Percentiles rank a stretch among this genome's conserved stretches.
These are phyloP conservation scores for Morella rubra DNA, from an alignment of 306 rosid species.

Conservation along the genomic window DNA sequence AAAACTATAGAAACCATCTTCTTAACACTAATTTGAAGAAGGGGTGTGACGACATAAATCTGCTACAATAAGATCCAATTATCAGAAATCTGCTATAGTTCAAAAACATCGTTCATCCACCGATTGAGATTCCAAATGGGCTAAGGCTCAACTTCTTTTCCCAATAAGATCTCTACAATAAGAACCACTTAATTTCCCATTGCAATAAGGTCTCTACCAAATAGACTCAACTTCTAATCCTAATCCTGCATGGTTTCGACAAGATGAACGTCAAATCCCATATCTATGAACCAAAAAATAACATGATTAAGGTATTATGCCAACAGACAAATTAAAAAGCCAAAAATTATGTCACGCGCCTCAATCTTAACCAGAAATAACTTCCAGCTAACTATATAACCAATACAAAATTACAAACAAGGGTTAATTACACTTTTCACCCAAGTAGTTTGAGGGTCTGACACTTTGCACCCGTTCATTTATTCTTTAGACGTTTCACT, in stretches of 20 bases:
- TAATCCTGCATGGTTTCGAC: conserved; percentile 2
- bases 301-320: neutral
- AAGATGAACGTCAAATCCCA: neutral
- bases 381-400: neutral
- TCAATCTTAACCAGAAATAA: neutral
- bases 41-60: neutral
- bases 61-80: neutral
- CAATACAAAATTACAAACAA: neutral
- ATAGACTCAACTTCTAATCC: neutral
- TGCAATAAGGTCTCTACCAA: conserved; percentile 11
- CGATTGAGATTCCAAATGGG: neutral
- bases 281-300: neutral
- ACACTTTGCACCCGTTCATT: too few relatives aligned
- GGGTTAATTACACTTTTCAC: too few relatives aligned
- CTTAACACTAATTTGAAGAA: neutral
- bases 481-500: too few relatives aligned
- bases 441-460: too few relatives aligned
- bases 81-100: neutral
- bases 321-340: neutral
- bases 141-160: conserved; percentile 38
- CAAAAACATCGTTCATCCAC: neutral
- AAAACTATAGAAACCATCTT: neutral
- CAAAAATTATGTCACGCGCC: neutral
- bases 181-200: conserved; percentile 92
- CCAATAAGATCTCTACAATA: conserved; percentile 47